Percentiles rank a stretch among this genome's conserved stretches.
Conservation (phyloP, 2,329 filamentous ascomycete species). For the Penicillium frequentans region DNA sequence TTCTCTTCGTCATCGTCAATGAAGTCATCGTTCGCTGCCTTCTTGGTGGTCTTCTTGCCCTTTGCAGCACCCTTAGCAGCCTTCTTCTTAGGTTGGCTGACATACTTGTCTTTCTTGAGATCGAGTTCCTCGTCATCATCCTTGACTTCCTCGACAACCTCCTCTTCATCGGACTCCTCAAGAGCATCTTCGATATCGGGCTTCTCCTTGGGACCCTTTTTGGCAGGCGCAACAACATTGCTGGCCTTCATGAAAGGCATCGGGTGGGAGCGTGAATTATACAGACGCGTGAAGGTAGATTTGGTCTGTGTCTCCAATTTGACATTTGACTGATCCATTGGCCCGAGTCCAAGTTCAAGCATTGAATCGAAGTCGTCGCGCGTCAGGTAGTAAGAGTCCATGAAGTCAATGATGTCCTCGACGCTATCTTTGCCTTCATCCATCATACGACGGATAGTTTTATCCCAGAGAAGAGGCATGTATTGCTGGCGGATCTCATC, state of each 20-base stretch:
- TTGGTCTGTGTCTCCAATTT: constrained; percentile 85
- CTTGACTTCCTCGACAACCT: constrained; percentile 55
- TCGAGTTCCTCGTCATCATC: constrained; percentile 71
- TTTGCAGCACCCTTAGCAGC: constrained; percentile 32
- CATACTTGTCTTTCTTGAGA: constrained; percentile 92
- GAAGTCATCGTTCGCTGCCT: constrained; percentile 37
- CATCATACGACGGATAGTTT: constrained; percentile 72
- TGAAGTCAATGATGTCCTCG: constrained; percentile 81
- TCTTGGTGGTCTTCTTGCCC: constrained; percentile 38
- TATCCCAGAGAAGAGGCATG: constrained; percentile 81
- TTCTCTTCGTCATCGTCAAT: constrained; percentile 54
- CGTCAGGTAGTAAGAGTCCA: constrained; percentile 96
- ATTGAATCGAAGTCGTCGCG: constrained; percentile 94
- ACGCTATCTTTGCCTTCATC: constrained; percentile 79
- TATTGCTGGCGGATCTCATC: constrained; percentile 96
- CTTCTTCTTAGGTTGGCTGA: constrained; percentile 75
- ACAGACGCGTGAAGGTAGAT: constrained; percentile 83
- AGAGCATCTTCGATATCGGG: constrained; percentile 96
- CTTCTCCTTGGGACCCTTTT: constrained; percentile 69
- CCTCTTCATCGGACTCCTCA: constrained; percentile 82
- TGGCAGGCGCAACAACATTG: constrained; percentile 66
- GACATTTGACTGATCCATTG: constrained; percentile 72
- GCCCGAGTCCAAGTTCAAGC: constrained; percentile 84
- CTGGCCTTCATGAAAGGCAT: constrained; percentile 95
- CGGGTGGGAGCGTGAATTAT: constrained; percentile 83